Base-by-base conservation (phyloP, 805 yeast genomes). In the Pichia eremophila region DNA sequence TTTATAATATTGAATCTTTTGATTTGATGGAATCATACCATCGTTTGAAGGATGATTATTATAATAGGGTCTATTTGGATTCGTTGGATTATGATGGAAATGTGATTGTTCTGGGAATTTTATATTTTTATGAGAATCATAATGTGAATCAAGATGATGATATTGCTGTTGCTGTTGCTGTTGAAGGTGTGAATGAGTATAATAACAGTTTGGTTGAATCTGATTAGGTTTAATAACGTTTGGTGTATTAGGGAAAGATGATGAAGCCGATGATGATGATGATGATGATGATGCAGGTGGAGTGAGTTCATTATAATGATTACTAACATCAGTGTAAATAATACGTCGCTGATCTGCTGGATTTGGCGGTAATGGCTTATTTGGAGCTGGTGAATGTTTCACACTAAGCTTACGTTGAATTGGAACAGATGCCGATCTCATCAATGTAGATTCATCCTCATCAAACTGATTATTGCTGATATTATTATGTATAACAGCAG, bases 351-450 rank as follows among this genome's bases (percentile, higher is more conserved):
- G 36, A 14, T 34, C 9, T 25, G 40, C 5, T 15, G 47, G 46
- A 19, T 45, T 19, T 15, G 51, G 44, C 12, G 51, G 50, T 18
- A 47, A 19, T 29, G 48, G 31, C 15, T 41, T 19, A 15, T 17
- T 15, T 3, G 51, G 52, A 34, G 27, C 47, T 14, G 52, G 49
- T n/a, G 50, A 28, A 10, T 41, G 41, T 22, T 22, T 39, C 14
- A 29, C 7, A 19, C 50, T 43, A 12, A 39, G 22, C 8, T 38
- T 44, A 19, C 44, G 44, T 5, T 40, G 25, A 8, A 40, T 38
- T 28, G 53, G 53, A 7, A 51, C 34, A 10, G 54, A 51, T 2
- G 52, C 47, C 1, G 54, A 47, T 46, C 54, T 49, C 40, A 45
- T 45, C 9, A 51, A 28, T 14, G 8, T 14, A 8, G 37, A 27